These are phyloP conservation scores for Globisporangium echinulatum DNA, from an alignment of 352 stramenopile species.

Conservation along the genomic window DNA sequence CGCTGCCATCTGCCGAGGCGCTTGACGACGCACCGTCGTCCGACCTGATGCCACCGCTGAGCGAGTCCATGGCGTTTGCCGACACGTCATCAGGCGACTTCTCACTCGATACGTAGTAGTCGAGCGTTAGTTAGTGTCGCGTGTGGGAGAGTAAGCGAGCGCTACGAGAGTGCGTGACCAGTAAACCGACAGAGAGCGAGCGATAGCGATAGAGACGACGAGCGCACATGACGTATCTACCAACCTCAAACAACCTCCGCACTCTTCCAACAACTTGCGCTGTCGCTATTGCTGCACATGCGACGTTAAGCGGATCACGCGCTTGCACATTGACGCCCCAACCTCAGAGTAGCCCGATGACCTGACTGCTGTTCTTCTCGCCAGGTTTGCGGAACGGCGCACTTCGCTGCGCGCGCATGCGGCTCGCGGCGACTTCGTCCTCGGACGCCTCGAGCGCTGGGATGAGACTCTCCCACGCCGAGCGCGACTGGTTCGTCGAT, in stretches of 20 bases:
- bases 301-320: too few species aligned
- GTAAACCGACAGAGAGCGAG: neutral
- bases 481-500: conserved; percentile 32
- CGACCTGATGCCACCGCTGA: neutral
- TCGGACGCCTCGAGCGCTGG: conserved; percentile 56
- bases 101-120: conserved; percentile 15
- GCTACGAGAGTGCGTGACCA: neutral
- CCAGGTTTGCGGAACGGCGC: conserved; percentile 68
- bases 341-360: conserved; percentile 62
- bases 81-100: conserved; percentile 14
- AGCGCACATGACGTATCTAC: too few species aligned
- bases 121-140: neutral
- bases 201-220: neutral
- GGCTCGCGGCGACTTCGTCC: conserved; percentile 51
- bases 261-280: too few species aligned
- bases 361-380: conserved; percentile 58
- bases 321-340: too few species aligned
- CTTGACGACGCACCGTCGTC: neutral
- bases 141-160: neutral
- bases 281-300: too few species aligned
- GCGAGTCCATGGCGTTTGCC: conserved; percentile 1
- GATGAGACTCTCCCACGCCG: conserved; percentile 66
- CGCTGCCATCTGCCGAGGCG: too few species aligned
- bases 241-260: too few species aligned
- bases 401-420: conserved; percentile 29